Conservation (phyloP, 1,284 basidiomycete genomes). For the Pulchroboletus neoregius region DNA sequence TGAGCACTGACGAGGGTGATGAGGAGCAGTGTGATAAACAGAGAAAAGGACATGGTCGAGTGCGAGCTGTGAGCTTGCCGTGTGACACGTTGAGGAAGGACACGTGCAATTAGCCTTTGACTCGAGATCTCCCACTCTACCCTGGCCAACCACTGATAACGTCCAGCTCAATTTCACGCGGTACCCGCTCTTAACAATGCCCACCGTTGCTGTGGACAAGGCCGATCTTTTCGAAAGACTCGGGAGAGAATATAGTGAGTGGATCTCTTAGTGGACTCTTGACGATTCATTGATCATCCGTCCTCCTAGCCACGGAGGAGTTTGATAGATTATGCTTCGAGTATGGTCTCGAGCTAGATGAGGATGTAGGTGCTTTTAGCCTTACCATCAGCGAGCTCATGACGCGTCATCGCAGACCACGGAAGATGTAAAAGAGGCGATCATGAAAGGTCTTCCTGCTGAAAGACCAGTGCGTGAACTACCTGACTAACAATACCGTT, state of each 20-base stretch:
- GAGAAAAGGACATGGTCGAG: background rate
- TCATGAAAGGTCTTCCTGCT: conserved; percentile 77
- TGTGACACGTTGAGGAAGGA: conserved; percentile 3
- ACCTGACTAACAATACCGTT: background rate
- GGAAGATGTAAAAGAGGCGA: conserved; percentile 77
- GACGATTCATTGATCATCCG: conserved; percentile 21
- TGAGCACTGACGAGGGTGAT: conserved; percentile 13
- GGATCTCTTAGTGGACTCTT: background rate
- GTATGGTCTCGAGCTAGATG: conserved; percentile 96
- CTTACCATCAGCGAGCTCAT: background rate
- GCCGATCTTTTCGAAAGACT: conserved; percentile 89
- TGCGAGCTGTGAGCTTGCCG: background rate
- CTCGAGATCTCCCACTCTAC: too few relatives aligned
- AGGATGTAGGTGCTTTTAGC: conserved; percentile 69
- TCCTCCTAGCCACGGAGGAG: conserved; percentile 82
- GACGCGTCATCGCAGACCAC: conserved; percentile 65
- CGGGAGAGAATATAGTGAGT: conserved; percentile 77
- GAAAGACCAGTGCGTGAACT: conserved; percentile 66
- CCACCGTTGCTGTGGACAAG: conserved; percentile 94
- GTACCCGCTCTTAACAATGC: conserved; percentile 62
- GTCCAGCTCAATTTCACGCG: background rate
- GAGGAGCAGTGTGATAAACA: conserved; percentile 17
- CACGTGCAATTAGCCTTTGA: conserved; percentile 2
- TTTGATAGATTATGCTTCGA: conserved; percentile 97
- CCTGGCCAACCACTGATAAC: too few relatives aligned